Base-by-base conservation (phyloP, 108 stramenopile genomes). In the Cyclotella choctawhatcheeana region DNA sequence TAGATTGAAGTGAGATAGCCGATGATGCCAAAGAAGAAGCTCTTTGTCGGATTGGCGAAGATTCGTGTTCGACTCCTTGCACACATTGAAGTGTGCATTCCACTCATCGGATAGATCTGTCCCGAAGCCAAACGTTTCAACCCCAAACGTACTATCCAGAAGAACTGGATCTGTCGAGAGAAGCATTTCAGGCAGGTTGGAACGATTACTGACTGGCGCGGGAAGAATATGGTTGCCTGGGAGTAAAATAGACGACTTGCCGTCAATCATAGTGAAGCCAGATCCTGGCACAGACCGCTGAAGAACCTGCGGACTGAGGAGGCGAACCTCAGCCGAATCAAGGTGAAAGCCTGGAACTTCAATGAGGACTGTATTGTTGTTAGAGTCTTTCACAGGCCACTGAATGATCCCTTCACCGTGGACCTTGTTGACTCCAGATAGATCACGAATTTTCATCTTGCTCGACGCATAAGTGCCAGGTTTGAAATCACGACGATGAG, bases 1-100 rank as follows among this genome's bases (percentile, higher is more conserved):
- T 1, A 67, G 21, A 4, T 5, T 24, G 50, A 16, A 45, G 58
- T 82, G 77, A 8, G 71, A 81, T 5, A 82, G 58, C 53, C 45
- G 47, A 0, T 71, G 52, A 37, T 83, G 82, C 75, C 70, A 79
- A 6, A 66, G 55, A 6, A 82, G 73, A 17, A 87, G 56, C 17
- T 81, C 82, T 22, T 82, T 84, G 44, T 89, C 71, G 13, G 71
- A 74, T 0, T 58, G 29, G 0, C 70, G 59, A 2, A 90, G 43
- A 55, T 90, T 90, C 0, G 13, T 37, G 64, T 89, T 89, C 10
- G n/a, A n/a, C n/a, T n/a, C n/a, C 17, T 48, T 4, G 16, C 18
- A 10, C 4, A 4, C 47, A 10, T n/a, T n/a, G n/a, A n/a, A 10
- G n/a, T n/a, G n/a, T n/a, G 47, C 8, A n/a, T 30, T 26, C 54